phyloP scores from a whole-genome alignment of 805 yeast species.

The Myxozyma melibiosi region DNA sequence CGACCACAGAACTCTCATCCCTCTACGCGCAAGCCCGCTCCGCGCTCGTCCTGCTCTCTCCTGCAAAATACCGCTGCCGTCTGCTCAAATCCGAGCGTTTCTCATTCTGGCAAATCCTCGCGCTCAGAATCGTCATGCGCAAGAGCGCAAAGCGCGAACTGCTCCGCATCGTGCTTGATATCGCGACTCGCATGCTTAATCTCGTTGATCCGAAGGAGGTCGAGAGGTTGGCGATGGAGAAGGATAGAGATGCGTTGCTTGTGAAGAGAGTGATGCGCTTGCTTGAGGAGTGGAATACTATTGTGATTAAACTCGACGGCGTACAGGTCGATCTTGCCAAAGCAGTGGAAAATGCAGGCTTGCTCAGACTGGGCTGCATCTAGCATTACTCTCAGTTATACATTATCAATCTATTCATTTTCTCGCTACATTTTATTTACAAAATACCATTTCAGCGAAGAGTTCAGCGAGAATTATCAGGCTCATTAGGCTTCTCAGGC shows the following conservation, averaged over 20 bases:
- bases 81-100: not conserved
- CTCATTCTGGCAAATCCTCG: constrained; percentile 4
- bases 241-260: not conserved
- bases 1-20: not conserved
- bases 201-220: not conserved
- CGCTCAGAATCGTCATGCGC: not conserved
- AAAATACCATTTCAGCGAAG: too few species aligned
- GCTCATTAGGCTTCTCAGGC: too few species aligned
- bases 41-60: not conserved
- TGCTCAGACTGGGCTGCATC: not conserved
- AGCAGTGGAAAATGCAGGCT: not conserved
- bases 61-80: constrained; percentile 1
- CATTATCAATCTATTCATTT: too few species aligned
- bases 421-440: not conserved
- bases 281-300: not conserved
- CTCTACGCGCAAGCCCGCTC: not conserved
- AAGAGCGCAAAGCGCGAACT: not conserved
- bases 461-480: too few species aligned
- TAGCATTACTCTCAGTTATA: not conserved
- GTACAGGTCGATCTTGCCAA: not conserved
- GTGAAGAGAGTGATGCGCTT: not conserved
- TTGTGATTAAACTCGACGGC: not conserved
- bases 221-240: not conserved
- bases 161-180: not conserved
- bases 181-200: not conserved